Conservation (phyloP, 2,329 filamentous ascomycete genomes). For the Xylariaceae sp. region DNA sequence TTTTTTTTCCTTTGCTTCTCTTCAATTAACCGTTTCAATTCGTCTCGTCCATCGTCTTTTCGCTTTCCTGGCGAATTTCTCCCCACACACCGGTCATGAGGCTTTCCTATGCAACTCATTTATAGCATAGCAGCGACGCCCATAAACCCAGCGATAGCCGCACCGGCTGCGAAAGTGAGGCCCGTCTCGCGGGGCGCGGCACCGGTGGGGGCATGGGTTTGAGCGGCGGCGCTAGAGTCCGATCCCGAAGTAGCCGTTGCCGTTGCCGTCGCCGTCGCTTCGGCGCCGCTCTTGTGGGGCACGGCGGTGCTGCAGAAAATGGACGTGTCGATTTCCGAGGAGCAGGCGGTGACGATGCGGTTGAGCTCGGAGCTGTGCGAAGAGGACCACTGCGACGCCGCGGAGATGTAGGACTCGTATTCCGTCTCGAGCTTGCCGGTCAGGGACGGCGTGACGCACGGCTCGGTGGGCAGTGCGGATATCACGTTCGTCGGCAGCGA, state of each 20-base stretch:
- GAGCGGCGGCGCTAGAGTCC: background rate
- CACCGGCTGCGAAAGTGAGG: slow-evolving; percentile 16
- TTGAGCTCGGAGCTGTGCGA: slow-evolving; percentile 21
- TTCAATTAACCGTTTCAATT: too few species aligned
- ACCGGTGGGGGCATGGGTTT: background rate
- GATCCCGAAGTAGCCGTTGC: background rate
- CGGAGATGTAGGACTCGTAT: slow-evolving; percentile 21
- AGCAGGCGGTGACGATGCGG: slow-evolving; percentile 19
- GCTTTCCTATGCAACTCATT: background rate
- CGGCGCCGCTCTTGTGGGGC: background rate
- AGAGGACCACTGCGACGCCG: slow-evolving; percentile 20
- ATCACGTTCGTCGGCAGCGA: slow-evolving; percentile 20
- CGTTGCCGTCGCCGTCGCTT: background rate
- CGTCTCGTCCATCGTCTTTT: background rate
- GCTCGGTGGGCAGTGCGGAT: slow-evolving; percentile 13
- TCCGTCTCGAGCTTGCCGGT: slow-evolving; percentile 20
- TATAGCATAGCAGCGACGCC: slow-evolving; percentile 21
- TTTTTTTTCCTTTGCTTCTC: too few species aligned
- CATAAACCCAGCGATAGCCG: slow-evolving; percentile 19
- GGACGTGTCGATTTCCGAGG: background rate
- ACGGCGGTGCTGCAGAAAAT: slow-evolving; percentile 16
- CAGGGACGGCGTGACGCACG: slow-evolving; percentile 22
- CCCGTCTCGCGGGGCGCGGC: slow-evolving; percentile 21
- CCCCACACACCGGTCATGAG: too few species aligned
- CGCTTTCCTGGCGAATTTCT: background rate